Conservation (phyloP, 305 asterid species). For the Rubia balearica region DNA sequence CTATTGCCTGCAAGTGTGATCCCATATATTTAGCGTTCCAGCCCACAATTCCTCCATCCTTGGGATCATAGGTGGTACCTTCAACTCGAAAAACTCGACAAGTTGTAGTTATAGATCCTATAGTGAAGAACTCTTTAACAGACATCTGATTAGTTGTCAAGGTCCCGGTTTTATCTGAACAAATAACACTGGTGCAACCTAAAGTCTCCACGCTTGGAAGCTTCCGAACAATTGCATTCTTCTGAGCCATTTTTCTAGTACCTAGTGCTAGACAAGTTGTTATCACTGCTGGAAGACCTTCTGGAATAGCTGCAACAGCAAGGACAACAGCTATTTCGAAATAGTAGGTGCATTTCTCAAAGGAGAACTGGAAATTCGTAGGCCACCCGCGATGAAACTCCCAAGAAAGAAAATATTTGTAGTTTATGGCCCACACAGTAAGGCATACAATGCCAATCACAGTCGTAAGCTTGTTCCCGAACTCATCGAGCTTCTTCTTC, state of each 20-base stretch:
- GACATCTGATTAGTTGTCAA: conserved; percentile 92
- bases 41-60: conserved; percentile 67
- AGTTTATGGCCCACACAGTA: conserved; percentile 70
- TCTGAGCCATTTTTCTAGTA: conserved; percentile 82
- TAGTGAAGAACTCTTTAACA: conserved; percentile 58
- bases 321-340: conserved; percentile 81
- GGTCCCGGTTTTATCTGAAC: conserved; percentile 91
- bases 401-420: conserved; percentile 73
- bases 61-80: conserved; percentile 87
- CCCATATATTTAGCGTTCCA: conserved; percentile 70
- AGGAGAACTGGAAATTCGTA: conserved; percentile 55
- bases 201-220: conserved; percentile 89
- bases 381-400: conserved; percentile 68
- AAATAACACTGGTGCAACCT: conserved; percentile 87
- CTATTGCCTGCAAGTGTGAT: conserved; percentile 52
- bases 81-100: conserved; percentile 47
- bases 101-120: conserved; percentile 43
- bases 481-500: conserved; percentile 84
- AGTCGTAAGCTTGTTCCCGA: conserved; percentile 68
- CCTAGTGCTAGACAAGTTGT: conserved; percentile 92
- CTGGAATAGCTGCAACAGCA: conserved; percentile 95
- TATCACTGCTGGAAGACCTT: conserved; percentile 87
- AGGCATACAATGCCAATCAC: conserved; percentile 73
- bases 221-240: conserved; percentile 80
- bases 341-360: conserved; percentile 78